Base-by-base conservation (phyloP, 2,329 filamentous ascomycete genomes). In the Plenodomus tracheiphilus region DNA sequence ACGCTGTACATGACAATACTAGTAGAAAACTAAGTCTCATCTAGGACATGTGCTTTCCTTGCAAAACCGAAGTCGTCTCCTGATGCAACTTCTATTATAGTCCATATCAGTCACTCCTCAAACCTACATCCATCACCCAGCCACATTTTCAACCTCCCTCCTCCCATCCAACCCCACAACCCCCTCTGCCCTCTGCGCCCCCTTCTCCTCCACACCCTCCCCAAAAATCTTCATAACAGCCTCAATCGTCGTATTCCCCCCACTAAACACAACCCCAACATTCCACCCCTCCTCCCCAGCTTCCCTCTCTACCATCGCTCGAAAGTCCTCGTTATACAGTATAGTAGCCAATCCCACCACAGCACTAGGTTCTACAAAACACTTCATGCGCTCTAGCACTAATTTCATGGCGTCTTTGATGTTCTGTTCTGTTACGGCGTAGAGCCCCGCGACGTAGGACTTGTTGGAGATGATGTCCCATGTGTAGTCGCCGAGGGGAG, bases 361-460 rank as follows among this genome's bases (percentile, higher is more conserved):
- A 0, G 88, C 84, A 72, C 87, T 92, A 18, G 93, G 93, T 79
- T 97, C 93, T 11, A 97, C 85, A 18, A 97, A 85, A 39, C 96
- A 76, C 82, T 97, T 97, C 80, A 94, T 85, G 49, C 92, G 77
- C 81, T 97, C 93, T 54, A 92, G 76, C 28, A 96, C 87, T 53
- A 97, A 73, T 53, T 81, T 76, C 82, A 96, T 81, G 11, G 92
- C 88, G 18, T 77, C 80, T 64, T 82, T 81, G 69, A 97, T 97
- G 78, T 96, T 84, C 46, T 86, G 85, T 72, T 97, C 93, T 1
- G 79, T 84, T 1, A 95, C 93, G 46, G 82, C 81, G 73, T 83
- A 87, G 62, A 96, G 82, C 0, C 82, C 86, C 2, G 75, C 67
- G 1, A 96, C 87, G 49, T 94, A 84, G n/a, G 75, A 71, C 48